phyloP scores from a whole-genome alignment of 208 protist genomes.

The Leishmania lainsoni region DNA sequence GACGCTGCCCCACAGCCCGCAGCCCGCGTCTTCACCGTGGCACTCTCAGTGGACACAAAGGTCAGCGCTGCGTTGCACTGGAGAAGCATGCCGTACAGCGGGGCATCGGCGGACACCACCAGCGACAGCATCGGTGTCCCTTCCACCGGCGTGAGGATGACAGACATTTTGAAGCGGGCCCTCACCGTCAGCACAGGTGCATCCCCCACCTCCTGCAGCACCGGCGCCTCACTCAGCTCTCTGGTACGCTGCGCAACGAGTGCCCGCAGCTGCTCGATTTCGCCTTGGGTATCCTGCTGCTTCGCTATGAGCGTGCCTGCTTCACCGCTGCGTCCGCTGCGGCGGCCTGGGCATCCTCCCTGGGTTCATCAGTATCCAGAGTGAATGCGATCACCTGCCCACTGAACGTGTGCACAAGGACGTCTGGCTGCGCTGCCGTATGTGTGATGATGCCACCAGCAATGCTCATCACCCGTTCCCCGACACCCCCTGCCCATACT shows the following conservation, averaged over 20 bases:
- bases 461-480: slow-evolving; percentile 68
- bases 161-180: slow-evolving; percentile 61
- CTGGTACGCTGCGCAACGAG: slow-evolving; percentile 40
- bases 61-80: slow-evolving; percentile 42
- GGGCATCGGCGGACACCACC: slow-evolving; percentile 57
- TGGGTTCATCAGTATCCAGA: slow-evolving; percentile 36
- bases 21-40: slow-evolving; percentile 31
- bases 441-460: slow-evolving; percentile 67
- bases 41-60: slow-evolving; percentile 49
- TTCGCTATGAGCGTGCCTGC: slow-evolving; percentile 31
- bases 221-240: slow-evolving; percentile 39
- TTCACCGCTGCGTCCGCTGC: slow-evolving; percentile 23
- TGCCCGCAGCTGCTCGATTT: slow-evolving; percentile 51
- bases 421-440: slow-evolving; percentile 37
- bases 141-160: slow-evolving; percentile 53
- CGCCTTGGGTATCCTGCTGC: slow-evolving; percentile 36
- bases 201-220: slow-evolving; percentile 18
- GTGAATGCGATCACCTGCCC: slow-evolving; percentile 72
- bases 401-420: slow-evolving; percentile 83
- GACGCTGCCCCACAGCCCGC: slow-evolving; percentile 7
- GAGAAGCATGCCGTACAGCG: slow-evolving; percentile 56
- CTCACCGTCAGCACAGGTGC: slow-evolving; percentile 54
- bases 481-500: slow-evolving; percentile 52
- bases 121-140: slow-evolving; percentile 59
- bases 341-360: slow-evolving; percentile 23